phyloP scores from a whole-genome alignment of 2,329 filamentous ascomycete species.

The Coleophoma cylindrospora region DNA sequence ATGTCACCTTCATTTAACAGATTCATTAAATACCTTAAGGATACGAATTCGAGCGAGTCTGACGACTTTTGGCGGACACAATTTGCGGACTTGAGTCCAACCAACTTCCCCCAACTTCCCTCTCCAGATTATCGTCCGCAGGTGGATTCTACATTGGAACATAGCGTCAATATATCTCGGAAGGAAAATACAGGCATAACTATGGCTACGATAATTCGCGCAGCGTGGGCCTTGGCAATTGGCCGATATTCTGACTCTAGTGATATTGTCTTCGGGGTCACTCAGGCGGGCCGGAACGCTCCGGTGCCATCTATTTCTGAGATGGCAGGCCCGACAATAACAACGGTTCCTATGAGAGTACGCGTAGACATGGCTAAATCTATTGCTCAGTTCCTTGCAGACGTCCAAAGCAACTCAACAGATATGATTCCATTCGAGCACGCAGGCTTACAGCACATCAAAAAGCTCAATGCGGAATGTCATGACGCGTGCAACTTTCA shows the following conservation, averaged over 20 bases:
- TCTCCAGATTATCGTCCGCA: slow-evolving; percentile 3
- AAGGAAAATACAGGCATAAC: slow-evolving; percentile 22
- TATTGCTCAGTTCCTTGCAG: slow-evolving; percentile 35
- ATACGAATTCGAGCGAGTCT: slow-evolving; percentile 15
- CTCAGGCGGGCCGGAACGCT: slow-evolving; percentile 34
- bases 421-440: slow-evolving; percentile 48
- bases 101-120: slow-evolving; percentile 5
- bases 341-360: slow-evolving; percentile 35
- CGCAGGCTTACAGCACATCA: slow-evolving; percentile 20
- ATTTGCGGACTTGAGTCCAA: neutral
- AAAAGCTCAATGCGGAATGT: slow-evolving; percentile 6
- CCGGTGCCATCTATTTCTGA: slow-evolving; percentile 31
- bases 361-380: slow-evolving; percentile 23
- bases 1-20: neutral
- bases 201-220: slow-evolving; percentile 7
- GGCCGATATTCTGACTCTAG: slow-evolving; percentile 31
- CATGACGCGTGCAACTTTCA: slow-evolving; percentile 13
- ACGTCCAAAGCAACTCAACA: slow-evolving; percentile 38
- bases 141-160: neutral
- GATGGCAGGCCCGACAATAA: slow-evolving; percentile 36
- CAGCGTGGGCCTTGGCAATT: slow-evolving; percentile 33
- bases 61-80: slow-evolving; percentile 5
- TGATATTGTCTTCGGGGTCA: slow-evolving; percentile 35
- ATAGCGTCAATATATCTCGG: slow-evolving; percentile 20
- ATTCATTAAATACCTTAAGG: slow-evolving; percentile 39